Evolutionary conservation across 805 yeast genomes (phyloP).

Genomic region (Priceomyces medius): DNA sequence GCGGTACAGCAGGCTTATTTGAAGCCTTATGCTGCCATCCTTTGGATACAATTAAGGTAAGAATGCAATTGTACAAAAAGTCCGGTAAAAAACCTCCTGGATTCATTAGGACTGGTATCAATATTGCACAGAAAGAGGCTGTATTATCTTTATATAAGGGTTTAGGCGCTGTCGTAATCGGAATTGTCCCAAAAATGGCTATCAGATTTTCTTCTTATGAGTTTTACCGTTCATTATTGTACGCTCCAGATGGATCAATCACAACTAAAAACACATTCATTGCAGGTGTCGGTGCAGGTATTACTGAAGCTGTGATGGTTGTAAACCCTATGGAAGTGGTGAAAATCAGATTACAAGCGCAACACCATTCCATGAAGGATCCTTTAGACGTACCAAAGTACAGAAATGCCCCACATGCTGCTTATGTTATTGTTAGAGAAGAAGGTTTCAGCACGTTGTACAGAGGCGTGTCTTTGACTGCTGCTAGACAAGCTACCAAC

Average conservation of each 20-base stretch:
- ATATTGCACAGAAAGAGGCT: slow-evolving; percentile 77
- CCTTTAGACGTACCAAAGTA: slow-evolving; percentile 81
- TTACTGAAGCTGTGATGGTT: slow-evolving; percentile 90
- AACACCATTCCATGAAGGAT: slow-evolving; percentile 84
- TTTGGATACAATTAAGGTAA: slow-evolving; percentile 93
- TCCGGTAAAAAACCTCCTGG: slow-evolving; percentile 81
- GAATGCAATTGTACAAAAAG: slow-evolving; percentile 88
- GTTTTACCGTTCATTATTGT: slow-evolving; percentile 70
- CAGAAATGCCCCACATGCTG: slow-evolving; percentile 90
- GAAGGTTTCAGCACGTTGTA: slow-evolving; percentile 89
- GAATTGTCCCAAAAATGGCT: slow-evolving; percentile 98
- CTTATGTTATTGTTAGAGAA: slow-evolving; percentile 77
- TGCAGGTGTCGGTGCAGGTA: slow-evolving; percentile 97
- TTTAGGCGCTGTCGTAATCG: slow-evolving; percentile 93
- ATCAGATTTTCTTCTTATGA: slow-evolving; percentile 94
- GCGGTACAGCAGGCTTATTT: slow-evolving; percentile 95
- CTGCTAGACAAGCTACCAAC: slow-evolving; percentile 96
- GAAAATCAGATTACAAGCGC: slow-evolving; percentile 94
- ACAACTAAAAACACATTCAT: slow-evolving; percentile 74
- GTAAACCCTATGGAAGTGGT: slow-evolving; percentile 98
- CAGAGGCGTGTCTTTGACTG: slow-evolving; percentile 93
- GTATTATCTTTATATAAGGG: slow-evolving; percentile 90
- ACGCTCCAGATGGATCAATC: slow-evolving; percentile 62
- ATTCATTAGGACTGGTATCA: slow-evolving; percentile 75
- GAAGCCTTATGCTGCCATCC: slow-evolving; percentile 99